Conservation (phyloP, 768 basidiomycete species). For the Pleurotus tuber-regium region DNA sequence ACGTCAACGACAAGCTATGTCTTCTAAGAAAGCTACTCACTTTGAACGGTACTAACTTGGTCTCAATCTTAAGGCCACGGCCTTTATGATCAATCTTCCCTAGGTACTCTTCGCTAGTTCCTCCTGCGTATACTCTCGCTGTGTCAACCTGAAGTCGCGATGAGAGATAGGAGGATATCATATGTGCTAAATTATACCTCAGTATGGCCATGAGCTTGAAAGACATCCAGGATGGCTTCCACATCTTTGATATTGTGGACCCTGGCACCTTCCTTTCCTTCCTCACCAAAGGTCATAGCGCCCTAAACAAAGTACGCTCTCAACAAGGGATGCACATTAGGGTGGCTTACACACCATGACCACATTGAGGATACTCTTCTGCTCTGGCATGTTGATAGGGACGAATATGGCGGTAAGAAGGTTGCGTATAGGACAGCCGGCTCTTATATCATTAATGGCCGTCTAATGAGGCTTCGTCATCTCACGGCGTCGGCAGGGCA, state of each 20-base stretch:
- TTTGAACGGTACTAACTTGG: constrained; percentile 50
- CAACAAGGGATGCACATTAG: not conserved
- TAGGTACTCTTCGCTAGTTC: constrained; percentile 57
- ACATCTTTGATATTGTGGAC: constrained; percentile 48
- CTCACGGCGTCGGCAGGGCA: no score
- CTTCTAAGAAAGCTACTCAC: no score
- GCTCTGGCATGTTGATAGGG: not conserved
- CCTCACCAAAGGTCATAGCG: constrained; percentile 54
- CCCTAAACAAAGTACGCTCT: constrained; percentile 29
- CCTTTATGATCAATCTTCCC: constrained; percentile 48
- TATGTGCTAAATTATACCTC: constrained; percentile 34
- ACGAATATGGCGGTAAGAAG: not conserved
- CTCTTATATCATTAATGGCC: no score
- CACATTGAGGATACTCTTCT: constrained; percentile 3
- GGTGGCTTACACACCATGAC: not conserved
- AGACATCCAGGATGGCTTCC: constrained; percentile 51
- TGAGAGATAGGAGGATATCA: constrained; percentile 24
- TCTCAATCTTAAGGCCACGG: constrained; percentile 54
- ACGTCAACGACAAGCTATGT: no score
- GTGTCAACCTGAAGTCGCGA: constrained; percentile 43
- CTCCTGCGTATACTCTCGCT: constrained; percentile 46
- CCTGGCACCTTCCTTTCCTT: constrained; percentile 45
- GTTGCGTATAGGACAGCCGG: no score
- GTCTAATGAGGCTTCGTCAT: no score
- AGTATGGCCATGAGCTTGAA: constrained; percentile 53